Conservation (phyloP, 148 eudicot genomes). For the Nyssa sinensis region DNA sequence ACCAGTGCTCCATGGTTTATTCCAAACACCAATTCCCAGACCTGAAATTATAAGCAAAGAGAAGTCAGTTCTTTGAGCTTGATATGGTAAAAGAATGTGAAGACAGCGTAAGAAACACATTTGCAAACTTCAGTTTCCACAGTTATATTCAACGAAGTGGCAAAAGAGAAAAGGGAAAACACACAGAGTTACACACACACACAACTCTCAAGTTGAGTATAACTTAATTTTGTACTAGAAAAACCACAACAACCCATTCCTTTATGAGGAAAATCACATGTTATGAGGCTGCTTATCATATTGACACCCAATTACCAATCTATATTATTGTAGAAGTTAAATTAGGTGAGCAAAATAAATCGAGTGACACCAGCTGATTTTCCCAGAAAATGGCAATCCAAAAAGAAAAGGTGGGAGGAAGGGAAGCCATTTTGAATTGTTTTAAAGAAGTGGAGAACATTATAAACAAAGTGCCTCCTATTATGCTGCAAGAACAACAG, state of each 20-base stretch:
- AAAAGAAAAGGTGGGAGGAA: background rate
- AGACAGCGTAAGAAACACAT: slow-evolving; percentile 1
- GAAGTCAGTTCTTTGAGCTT: slow-evolving; percentile 31
- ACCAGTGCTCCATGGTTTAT: slow-evolving; percentile 19
- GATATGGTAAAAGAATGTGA: background rate
- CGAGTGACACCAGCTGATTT: background rate
- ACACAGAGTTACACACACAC: too few relatives aligned
- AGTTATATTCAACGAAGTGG: too few relatives aligned
- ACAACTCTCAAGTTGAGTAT: too few relatives aligned
- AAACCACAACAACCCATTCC: too few relatives aligned
- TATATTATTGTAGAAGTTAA: too few relatives aligned
- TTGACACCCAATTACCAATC: too few relatives aligned
- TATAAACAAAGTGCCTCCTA: background rate
- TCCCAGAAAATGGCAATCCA: background rate
- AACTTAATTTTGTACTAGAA: too few relatives aligned
- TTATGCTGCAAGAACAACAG: slow-evolving; percentile 7
- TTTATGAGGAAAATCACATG: too few relatives aligned
- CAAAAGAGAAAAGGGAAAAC: too few relatives aligned
- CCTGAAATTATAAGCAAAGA: slow-evolving; percentile 15
- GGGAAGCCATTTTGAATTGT: background rate
- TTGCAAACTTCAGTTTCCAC: background rate
- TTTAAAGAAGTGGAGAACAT: background rate
- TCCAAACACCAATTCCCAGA: slow-evolving; percentile 13
- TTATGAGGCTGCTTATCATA: too few relatives aligned
- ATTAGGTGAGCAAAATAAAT: too few relatives aligned